phyloP scores from a whole-genome alignment of 805 yeast genomes.

The Candida insectalens region DNA sequence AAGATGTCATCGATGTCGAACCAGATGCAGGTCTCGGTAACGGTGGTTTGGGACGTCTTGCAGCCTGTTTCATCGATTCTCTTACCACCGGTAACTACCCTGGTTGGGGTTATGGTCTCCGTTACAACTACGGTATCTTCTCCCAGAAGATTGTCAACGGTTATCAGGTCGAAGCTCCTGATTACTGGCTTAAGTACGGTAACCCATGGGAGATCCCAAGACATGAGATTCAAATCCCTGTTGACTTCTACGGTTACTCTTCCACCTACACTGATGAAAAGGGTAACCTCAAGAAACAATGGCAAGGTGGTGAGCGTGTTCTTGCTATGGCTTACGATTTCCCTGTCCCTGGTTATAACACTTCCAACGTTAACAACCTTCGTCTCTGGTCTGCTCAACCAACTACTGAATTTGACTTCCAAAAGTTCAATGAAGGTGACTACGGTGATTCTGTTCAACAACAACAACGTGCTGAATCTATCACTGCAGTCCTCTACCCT shows the following conservation, averaged over 20 bases:
- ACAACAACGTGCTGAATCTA: conserved; percentile 85
- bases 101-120: conserved; percentile 94
- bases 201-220: conserved; percentile 94
- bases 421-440: conserved; percentile 86
- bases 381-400: conserved; percentile 89
- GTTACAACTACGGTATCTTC: conserved; percentile 91
- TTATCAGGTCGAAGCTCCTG: conserved; percentile 90
- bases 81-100: conserved; percentile 78
- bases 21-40: conserved; percentile 94
- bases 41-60: conserved; percentile 91
- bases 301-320: conserved; percentile 88
- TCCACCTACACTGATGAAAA: conserved; percentile 42
- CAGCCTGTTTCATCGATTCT: conserved; percentile 90
- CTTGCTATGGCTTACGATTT: conserved; percentile 85
- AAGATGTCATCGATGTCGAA: conserved; percentile 76
- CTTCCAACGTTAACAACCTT: conserved; percentile 76
- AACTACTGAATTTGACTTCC: conserved; percentile 83
- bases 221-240: conserved; percentile 77
- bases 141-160: conserved; percentile 86
- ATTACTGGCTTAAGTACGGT: conserved; percentile 81
- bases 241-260: conserved; percentile 81
- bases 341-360: conserved; percentile 87
- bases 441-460: conserved; percentile 73
- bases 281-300: conserved; percentile 48
- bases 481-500: conserved; percentile 88